These are phyloP conservation scores for Theobroma cacao DNA, from an alignment of 345 rosid species.

Conservation along the genomic window DNA sequence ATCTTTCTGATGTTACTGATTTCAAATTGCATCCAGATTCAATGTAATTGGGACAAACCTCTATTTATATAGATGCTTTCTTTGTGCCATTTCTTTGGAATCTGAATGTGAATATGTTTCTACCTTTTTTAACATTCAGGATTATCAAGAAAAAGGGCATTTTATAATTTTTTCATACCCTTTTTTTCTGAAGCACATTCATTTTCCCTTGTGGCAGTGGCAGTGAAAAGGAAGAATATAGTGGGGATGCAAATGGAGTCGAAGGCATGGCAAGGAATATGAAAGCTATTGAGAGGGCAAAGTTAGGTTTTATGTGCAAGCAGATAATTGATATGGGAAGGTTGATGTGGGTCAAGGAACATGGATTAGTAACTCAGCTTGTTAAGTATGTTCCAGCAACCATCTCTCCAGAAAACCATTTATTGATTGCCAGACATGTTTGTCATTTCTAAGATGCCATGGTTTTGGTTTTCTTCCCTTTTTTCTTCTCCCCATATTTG, in stretches of 20 bases:
- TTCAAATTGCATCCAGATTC: slow-evolving; percentile 29
- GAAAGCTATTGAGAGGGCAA: slow-evolving; percentile 69
- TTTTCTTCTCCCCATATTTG: not conserved
- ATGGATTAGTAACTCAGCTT: slow-evolving; percentile 48
- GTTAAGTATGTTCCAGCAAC: slow-evolving; percentile 71
- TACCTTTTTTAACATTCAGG: not conserved
- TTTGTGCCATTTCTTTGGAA: not conserved
- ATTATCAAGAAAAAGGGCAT: not conserved
- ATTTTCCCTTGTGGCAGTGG: slow-evolving; percentile 9
- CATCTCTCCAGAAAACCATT: slow-evolving; percentile 82
- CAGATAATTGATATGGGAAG: slow-evolving; percentile 81
- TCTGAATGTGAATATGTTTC: not conserved
- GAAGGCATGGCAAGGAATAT: slow-evolving; percentile 62
- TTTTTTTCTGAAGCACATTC: not conserved
- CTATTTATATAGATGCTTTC: not conserved
- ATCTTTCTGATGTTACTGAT: slow-evolving; percentile 42
- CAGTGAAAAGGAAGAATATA: slow-evolving; percentile 41
- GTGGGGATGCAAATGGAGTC: slow-evolving; percentile 34
- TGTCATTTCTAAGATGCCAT: not conserved
- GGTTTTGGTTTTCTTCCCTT: not conserved
- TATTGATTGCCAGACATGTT: slow-evolving; percentile 47
- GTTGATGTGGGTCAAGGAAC: slow-evolving; percentile 64
- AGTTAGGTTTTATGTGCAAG: slow-evolving; percentile 83
- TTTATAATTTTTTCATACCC: not conserved
- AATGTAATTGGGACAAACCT: slow-evolving; percentile 27